Evolutionary conservation across 2,329 filamentous ascomycete genomes (phyloP).

Genomic region (Pseudogymnoascus destructans): DNA sequence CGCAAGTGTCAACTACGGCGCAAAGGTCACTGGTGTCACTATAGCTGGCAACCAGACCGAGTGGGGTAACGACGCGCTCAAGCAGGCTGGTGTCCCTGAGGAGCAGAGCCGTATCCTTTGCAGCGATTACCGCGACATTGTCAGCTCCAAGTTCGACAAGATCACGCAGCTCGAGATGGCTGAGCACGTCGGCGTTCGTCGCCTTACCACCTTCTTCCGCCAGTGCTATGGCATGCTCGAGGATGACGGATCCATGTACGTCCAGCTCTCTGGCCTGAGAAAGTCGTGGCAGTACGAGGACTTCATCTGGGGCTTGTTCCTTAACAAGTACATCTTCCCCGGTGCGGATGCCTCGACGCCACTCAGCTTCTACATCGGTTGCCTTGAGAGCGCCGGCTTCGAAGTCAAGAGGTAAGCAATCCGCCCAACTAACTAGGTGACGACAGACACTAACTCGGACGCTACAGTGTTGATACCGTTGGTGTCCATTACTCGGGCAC

Average conservation of each 20-base stretch:
- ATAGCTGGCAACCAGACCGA: constrained; percentile 59
- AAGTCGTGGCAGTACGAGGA: constrained; percentile 64
- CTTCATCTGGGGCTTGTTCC: constrained; percentile 59
- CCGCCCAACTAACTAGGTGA: constrained; percentile 17
- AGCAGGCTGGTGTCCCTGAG: constrained; percentile 45
- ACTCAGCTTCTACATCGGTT: constrained; percentile 52
- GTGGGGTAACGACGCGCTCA: constrained; percentile 56
- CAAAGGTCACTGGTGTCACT: constrained; percentile 61
- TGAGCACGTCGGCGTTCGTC: constrained; percentile 58
- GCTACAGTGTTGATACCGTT: constrained; percentile 14
- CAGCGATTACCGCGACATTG: constrained; percentile 57
- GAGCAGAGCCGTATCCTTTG: constrained; percentile 53
- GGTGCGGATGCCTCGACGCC: constrained; percentile 59
- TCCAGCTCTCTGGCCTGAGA: constrained; percentile 56
- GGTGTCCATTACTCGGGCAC: constrained; percentile 50
- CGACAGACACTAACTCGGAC: not conserved
- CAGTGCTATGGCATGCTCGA: constrained; percentile 60
- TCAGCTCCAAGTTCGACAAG: constrained; percentile 50
- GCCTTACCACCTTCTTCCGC: constrained; percentile 47
- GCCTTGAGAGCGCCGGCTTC: constrained; percentile 53
- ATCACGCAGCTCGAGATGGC: constrained; percentile 64
- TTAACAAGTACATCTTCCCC: constrained; percentile 67
- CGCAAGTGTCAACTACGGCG: constrained; percentile 58
- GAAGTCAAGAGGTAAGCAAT: constrained; percentile 41
- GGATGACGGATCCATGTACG: constrained; percentile 58